phyloP scores from a whole-genome alignment of 192 early-diverging fungal genomes.

The Coemansia interrupta region DNA sequence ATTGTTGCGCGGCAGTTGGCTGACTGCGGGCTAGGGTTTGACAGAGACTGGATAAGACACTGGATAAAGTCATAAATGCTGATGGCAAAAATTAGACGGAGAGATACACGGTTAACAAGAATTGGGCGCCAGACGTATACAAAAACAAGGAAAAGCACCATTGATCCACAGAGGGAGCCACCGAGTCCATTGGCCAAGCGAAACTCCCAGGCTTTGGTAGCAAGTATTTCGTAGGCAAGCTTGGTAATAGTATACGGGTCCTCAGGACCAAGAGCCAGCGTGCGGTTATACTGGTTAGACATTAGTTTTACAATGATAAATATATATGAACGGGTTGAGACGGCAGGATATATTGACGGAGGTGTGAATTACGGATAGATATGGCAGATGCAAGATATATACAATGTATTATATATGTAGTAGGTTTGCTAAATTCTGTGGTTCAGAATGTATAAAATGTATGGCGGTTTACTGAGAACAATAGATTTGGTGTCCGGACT shows the following conservation, averaged over 20 bases:
- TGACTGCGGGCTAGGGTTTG: neutral
- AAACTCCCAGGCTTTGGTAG: slow-evolving; percentile 3
- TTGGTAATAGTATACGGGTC: neutral
- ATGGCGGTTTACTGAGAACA: neutral
- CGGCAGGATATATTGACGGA: too few relatives aligned
- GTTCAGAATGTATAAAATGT: neutral
- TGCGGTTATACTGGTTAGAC: neutral
- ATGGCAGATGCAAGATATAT: neutral
- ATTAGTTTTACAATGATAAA: neutral
- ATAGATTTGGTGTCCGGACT: neutral
- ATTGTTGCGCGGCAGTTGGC: neutral
- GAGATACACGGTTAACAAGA: slow-evolving; percentile 10
- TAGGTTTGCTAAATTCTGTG: neutral
- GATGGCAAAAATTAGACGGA: slow-evolving; percentile 8
- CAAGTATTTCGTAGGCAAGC: neutral
- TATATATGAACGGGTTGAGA: too few relatives aligned
- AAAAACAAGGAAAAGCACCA: slow-evolving; percentile 2
- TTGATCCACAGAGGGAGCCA: slow-evolving; percentile 1
- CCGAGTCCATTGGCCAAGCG: slow-evolving; percentile 7
- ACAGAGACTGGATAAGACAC: slow-evolving; percentile 1
- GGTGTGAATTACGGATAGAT: neutral
- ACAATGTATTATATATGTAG: neutral
- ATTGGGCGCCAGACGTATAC: slow-evolving; percentile 7
- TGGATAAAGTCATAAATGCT: slow-evolving; percentile 12
- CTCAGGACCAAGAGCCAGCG: slow-evolving; percentile 1